Percentiles rank a stretch among this genome's conserved stretches.
Evolutionary conservation across 2,329 filamentous ascomycete genomes (phyloP).

Genomic region (Talaromyces rugulosus): DNA sequence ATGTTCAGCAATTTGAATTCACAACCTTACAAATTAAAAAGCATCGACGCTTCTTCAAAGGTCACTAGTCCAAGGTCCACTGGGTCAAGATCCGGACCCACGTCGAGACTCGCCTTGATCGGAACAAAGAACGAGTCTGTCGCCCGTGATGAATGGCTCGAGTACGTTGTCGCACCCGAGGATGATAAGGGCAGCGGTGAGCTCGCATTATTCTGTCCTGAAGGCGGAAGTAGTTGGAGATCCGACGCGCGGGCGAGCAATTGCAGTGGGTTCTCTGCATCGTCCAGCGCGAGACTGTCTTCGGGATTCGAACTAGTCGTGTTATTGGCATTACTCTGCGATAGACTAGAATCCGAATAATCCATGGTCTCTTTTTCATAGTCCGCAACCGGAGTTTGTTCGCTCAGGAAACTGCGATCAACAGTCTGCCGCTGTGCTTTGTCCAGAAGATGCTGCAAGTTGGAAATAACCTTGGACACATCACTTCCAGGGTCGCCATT

Average conservation of each 20-base stretch:
- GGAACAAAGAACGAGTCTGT: conserved; percentile 65
- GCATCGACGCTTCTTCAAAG: conserved; percentile 57
- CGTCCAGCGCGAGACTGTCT: conserved; percentile 61
- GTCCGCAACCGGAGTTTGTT: background rate
- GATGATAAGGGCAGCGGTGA: conserved; percentile 28
- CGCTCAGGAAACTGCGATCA: background rate
- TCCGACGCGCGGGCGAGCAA: conserved; percentile 69
- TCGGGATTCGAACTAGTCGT: conserved; percentile 30
- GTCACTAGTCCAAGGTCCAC: conserved; percentile 67
- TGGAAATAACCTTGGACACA: conserved; percentile 38
- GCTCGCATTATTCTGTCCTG: conserved; percentile 19
- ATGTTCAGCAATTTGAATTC: background rate
- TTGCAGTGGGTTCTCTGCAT: conserved; percentile 71
- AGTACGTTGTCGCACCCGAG: conserved; percentile 33
- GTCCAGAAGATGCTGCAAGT: conserved; percentile 49
- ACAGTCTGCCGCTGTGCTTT: conserved; percentile 40
- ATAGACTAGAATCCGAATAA: conserved; percentile 25
- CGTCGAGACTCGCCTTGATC: conserved; percentile 59
- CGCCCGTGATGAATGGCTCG: conserved; percentile 10
- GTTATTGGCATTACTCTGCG: conserved; percentile 17
- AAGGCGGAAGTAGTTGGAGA: conserved; percentile 51
- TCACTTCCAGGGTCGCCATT: conserved; percentile 40
- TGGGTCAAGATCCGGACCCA: conserved; percentile 62
- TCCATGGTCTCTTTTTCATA: background rate
- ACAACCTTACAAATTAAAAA: conserved; percentile 59